Percentiles rank a stretch among this genome's conserved stretches.
Evolutionary conservation across 306 rosid species (phyloP).

Genomic region (Quillaja saponaria): DNA sequence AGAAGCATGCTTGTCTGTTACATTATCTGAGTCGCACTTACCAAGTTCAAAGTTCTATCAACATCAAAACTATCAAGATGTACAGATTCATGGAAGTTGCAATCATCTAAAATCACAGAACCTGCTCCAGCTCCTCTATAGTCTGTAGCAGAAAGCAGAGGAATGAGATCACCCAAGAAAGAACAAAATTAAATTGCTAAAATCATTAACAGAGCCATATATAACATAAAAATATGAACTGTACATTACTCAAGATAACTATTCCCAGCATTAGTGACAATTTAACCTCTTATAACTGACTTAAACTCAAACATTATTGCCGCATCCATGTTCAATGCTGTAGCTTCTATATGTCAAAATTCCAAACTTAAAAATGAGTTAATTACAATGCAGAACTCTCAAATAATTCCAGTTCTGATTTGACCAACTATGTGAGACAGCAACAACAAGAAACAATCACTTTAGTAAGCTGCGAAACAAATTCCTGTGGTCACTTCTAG

Average conservation of each 20-base stretch:
- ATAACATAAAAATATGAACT: constrained; percentile 8
- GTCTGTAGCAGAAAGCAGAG: constrained; percentile 50
- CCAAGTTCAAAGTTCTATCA: constrained; percentile 81
- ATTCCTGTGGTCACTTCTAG: constrained; percentile 15
- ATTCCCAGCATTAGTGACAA: constrained; percentile 5
- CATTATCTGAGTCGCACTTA: constrained; percentile 38
- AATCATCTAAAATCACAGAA: constrained; percentile 79
- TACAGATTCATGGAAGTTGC: constrained; percentile 96
- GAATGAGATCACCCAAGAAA: constrained; percentile 24
- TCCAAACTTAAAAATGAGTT: constrained; percentile 19
- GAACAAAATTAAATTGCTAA: constrained; percentile 7
- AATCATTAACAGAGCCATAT: not conserved
- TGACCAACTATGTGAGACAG: constrained; percentile 9
- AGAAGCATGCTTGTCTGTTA: constrained; percentile 10
- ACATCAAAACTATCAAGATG: constrained; percentile 76
- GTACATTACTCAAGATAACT: constrained; percentile 26
- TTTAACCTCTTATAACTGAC: constrained; percentile 14
- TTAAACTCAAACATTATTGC: not conserved
- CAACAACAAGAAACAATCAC: constrained; percentile 22
- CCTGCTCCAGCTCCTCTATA: constrained; percentile 62
- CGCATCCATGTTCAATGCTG: not conserved
- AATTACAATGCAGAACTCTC: constrained; percentile 10
- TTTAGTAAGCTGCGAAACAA: constrained; percentile 5
- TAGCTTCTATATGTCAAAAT: constrained; percentile 17
- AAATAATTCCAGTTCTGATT: not conserved